phyloP scores from a whole-genome alignment of 208 protist genomes.

The Wallacemonas rigidus region DNA sequence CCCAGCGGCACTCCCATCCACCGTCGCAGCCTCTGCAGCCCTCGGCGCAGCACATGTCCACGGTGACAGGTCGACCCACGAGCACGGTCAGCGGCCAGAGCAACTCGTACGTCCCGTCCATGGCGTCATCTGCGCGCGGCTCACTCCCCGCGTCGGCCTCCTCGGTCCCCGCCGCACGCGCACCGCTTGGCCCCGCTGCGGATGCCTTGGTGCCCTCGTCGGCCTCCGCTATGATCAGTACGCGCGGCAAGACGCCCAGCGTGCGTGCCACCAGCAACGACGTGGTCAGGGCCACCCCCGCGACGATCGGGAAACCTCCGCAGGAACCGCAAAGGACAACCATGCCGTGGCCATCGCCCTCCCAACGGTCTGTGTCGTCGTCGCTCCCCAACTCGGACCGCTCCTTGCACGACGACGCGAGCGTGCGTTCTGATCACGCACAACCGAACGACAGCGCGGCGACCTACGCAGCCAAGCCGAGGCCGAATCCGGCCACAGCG shows the following conservation, averaged over 20 bases:
- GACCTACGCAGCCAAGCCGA: neutral
- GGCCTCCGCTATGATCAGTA: neutral
- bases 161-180: neutral
- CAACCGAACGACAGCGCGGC: neutral
- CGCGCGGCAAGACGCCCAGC: neutral
- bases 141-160: neutral
- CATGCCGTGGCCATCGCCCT: neutral
- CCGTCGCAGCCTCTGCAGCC: neutral
- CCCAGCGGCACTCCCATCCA: neutral
- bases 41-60: neutral
- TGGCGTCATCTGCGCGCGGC: neutral
- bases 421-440: neutral
- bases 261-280: neutral
- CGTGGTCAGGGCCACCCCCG: neutral
- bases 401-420: neutral
- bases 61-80: neutral
- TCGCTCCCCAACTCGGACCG: neutral
- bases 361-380: too few relatives aligned
- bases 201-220: neutral
- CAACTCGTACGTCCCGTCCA: neutral
- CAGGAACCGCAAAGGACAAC: neutral
- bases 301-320: neutral
- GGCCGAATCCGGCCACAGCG: too few relatives aligned
- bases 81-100: neutral
- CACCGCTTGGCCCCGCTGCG: neutral